Evolutionary conservation across 2,329 filamentous ascomycete genomes (phyloP).

Genomic region (Aspergillus ustus): DNA sequence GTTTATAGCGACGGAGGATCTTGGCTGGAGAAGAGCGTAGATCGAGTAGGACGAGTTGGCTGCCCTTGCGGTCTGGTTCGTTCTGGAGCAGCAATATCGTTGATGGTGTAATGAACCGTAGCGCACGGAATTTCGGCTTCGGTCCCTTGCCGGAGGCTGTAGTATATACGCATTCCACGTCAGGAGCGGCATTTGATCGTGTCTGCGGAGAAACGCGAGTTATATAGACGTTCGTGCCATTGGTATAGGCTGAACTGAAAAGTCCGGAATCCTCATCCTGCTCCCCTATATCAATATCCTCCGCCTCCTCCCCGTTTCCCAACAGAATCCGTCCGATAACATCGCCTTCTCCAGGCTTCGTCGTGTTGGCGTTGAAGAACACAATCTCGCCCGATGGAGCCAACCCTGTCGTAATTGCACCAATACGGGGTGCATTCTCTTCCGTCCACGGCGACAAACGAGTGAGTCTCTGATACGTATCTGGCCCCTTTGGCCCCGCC

Average conservation of each 20-base stretch:
- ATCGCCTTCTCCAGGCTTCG: constrained; percentile 55
- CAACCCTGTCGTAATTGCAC: constrained; percentile 78
- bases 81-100: constrained; percentile 63
- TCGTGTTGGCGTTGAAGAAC: constrained; percentile 72
- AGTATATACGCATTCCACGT: constrained; percentile 42
- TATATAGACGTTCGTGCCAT: constrained; percentile 73
- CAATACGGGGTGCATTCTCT: constrained; percentile 65
- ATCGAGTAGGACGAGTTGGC: constrained; percentile 58
- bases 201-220: constrained; percentile 62
- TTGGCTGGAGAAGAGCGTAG: constrained; percentile 43
- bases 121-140: constrained; percentile 57
- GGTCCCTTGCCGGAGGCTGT: constrained; percentile 36
- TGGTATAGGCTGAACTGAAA: constrained; percentile 79
- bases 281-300: constrained; percentile 49
- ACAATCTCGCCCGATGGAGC: constrained; percentile 77
- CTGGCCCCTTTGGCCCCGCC: constrained; percentile 40
- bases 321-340: constrained; percentile 60
- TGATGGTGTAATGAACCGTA: constrained; percentile 61
- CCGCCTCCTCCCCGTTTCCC: constrained; percentile 56
- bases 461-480: constrained; percentile 64
- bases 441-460: constrained; percentile 61
- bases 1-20: constrained; percentile 57
- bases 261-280: constrained; percentile 38
- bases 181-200: constrained; percentile 45
- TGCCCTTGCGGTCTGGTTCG: constrained; percentile 57